Evolutionary conservation across 345 rosid genomes (phyloP).

Genomic region (Bruguiera parviflora): DNA sequence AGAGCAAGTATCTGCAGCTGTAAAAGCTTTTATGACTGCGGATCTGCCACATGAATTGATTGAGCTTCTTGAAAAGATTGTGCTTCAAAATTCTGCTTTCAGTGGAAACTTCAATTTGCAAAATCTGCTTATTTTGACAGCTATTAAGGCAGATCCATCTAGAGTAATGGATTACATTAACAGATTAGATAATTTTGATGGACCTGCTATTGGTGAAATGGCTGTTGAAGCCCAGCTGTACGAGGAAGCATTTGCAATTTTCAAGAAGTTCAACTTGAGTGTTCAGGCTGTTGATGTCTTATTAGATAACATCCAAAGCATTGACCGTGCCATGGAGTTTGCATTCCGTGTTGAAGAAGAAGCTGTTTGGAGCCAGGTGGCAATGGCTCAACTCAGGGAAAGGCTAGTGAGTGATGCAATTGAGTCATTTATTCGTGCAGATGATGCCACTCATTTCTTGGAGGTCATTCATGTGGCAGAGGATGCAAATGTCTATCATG

Average conservation of each 20-base stretch:
- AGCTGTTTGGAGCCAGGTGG: constrained; percentile 97
- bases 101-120: constrained; percentile 97
- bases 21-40: constrained; percentile 34
- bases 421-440: constrained; percentile 94
- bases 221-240: constrained; percentile 87
- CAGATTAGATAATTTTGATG: constrained; percentile 95
- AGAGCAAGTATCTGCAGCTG: not conserved
- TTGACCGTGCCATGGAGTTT: constrained; percentile 89
- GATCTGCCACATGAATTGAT: constrained; percentile 78
- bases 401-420: constrained; percentile 96
- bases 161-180: constrained; percentile 97
- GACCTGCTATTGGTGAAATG: constrained; percentile 96
- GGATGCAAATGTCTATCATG: constrained; percentile 80
- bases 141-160: constrained; percentile 93
- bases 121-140: constrained; percentile 92
- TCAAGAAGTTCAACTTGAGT: constrained; percentile 81
- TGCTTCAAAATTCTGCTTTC: constrained; percentile 96
- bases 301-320: constrained; percentile 62
- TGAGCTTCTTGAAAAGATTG: constrained; percentile 91
- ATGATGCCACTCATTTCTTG: constrained; percentile 75
- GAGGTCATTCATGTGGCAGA: constrained; percentile 73
- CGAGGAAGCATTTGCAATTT: constrained; percentile 82
- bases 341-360: constrained; percentile 98
- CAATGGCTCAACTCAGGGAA: constrained; percentile 87
- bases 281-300: constrained; percentile 72